phyloP scores from a whole-genome alignment of 2,329 filamentous ascomycete genomes.

The Aspergillus sp. region DNA sequence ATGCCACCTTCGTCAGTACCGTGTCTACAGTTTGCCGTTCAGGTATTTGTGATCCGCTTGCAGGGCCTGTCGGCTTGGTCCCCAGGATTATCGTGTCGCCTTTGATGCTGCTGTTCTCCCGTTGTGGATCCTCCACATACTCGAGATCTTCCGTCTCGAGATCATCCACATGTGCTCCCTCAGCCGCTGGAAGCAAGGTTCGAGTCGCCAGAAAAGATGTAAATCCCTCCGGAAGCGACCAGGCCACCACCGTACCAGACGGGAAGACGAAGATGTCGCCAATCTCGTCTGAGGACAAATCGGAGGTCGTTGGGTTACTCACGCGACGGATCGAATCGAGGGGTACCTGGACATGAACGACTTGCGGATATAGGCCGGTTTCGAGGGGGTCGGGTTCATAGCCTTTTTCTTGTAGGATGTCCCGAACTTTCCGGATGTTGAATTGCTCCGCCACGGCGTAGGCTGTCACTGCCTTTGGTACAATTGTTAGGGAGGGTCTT shows the following conservation, averaged over 20 bases:
- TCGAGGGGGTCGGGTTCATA: conserved; percentile 61
- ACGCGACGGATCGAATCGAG: conserved; percentile 45
- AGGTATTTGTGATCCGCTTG: conserved; percentile 19
- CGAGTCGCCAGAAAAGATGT: conserved; percentile 67
- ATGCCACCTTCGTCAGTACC: conserved; percentile 90
- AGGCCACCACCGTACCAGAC: conserved; percentile 88
- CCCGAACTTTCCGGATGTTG: conserved; percentile 56
- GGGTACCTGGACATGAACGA: conserved; percentile 58
- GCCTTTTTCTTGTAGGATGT: conserved; percentile 56
- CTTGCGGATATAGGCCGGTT: conserved; percentile 63
- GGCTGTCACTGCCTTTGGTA: conserved; percentile 54
- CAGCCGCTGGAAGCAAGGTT: conserved; percentile 71
- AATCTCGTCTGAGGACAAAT: conserved; percentile 45
- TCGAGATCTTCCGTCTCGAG: conserved; percentile 89
- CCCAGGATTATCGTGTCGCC: conserved; percentile 89
- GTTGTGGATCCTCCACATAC: conserved; percentile 70
- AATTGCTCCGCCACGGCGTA: conserved; percentile 69
- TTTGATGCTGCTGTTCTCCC: conserved; percentile 73
- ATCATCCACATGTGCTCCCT: conserved; percentile 66
- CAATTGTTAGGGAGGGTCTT: conserved; percentile 9
- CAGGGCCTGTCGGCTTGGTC: conserved; percentile 54
- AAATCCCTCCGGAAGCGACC: conserved; percentile 77
- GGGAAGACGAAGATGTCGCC: conserved; percentile 96
- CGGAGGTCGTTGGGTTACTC: conserved; percentile 37
- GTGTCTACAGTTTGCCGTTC: conserved; percentile 49